Conservation (phyloP, 2,329 filamentous ascomycete genomes). For the Venturia effusa region DNA sequence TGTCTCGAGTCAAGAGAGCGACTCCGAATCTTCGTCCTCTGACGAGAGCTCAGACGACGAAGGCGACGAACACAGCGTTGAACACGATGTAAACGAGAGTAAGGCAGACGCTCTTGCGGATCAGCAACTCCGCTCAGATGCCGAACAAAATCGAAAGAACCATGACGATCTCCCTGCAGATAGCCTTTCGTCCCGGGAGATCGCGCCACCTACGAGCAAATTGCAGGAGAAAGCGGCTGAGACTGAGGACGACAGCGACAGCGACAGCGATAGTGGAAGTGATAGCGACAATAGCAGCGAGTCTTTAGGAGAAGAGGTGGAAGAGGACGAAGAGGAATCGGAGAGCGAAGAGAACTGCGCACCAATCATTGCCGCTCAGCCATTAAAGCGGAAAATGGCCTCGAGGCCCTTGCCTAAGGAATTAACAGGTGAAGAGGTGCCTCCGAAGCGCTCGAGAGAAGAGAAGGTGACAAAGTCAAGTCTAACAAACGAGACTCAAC, state of each 20-base stretch:
- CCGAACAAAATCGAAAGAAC: not conserved
- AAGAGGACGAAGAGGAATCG: not conserved
- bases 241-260: not conserved
- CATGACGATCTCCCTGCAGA: not conserved
- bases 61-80: not conserved
- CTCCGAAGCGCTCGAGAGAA: not conserved
- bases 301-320: not conserved
- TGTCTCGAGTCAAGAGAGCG: not conserved
- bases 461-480: not conserved
- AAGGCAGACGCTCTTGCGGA: not conserved
- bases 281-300: not conserved
- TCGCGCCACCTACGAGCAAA: too few relatives aligned
- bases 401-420: not conserved
- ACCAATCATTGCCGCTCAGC: not conserved
- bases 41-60: not conserved
- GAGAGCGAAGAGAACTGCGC: not conserved
- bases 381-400: not conserved
- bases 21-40: not conserved
- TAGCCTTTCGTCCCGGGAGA: not conserved
- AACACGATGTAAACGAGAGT: not conserved
- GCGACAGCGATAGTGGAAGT: not conserved
- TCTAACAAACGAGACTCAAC: not conserved
- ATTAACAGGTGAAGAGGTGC: not conserved
- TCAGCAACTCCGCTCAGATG: not conserved
- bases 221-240: not conserved